Base-by-base conservation (phyloP, 352 stramenopile species). In the Pelagophyceae sp. region DNA sequence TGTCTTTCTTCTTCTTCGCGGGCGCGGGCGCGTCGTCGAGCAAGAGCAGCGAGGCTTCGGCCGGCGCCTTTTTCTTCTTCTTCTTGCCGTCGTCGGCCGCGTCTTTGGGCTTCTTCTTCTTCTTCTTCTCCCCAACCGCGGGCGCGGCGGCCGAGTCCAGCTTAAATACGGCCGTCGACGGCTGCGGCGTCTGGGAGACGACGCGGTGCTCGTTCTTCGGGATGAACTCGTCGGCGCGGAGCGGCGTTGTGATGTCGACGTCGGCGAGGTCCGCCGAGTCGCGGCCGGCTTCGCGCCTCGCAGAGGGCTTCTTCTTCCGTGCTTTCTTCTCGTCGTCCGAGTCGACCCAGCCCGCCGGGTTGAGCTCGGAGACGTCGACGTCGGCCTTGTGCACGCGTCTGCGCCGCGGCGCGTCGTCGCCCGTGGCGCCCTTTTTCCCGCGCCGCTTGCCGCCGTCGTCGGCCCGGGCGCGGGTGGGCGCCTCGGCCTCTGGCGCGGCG, bases 171-270 rank as follows among this genome's bases (percentile, higher is more conserved):
- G 40, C 6, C 40, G 40, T 54, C 40, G 54, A 6, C 54, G 54
- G 11, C 54, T 15, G 15, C 3, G 61, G 61, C 61, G 61, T 15
- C 3, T 27, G 15, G 29, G 3, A 3, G 61, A 40, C 27, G 61
- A 85, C 79, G 63, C 83, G 83, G 80, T 92, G 87, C 50, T 80
- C 81, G 77, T 81, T 86, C 72, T 27, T 76, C 37, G 84, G 85
- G 77, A 92, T 88, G 35, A 90, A 82, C 70, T 92, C 87, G 72
- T 91, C 83, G 38, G 86, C 85, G n/a, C 84, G 78, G 33, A 91
- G 76, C 38, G 87, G 87, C 50, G 79, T 85, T 23, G 85, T 90
- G 5, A 92, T 78, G 77, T 92, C 87, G n/a, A 92, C 83, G 27
- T 84, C 78, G 51, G 84, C 83, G 19, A 92, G 76, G 50, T 76